A percentile compares a stretch with the other conserved stretches of the same genome.
phyloP scores from a whole-genome alignment of 768 basidiomycete species.

The Xerocomellus amylosporus region DNA sequence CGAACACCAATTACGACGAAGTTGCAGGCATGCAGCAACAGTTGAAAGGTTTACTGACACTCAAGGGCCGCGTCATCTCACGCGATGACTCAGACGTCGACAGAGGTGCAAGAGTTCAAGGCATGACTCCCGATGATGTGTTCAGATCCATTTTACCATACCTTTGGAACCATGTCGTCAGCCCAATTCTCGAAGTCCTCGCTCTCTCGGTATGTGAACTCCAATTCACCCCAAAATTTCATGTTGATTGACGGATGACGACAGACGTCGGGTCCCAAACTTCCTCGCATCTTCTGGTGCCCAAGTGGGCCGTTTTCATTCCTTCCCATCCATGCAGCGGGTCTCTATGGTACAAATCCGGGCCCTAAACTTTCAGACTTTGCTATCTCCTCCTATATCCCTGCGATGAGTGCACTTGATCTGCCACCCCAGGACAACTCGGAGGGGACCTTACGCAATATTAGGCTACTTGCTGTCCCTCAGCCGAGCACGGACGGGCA shows the following conservation, averaged over 20 bases:
- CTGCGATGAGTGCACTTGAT: slow-evolving; percentile 22
- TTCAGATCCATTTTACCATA: neutral
- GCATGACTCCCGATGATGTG: neutral
- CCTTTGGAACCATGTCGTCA: neutral
- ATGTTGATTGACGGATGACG: neutral
- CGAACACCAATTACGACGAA: too few relatives aligned
- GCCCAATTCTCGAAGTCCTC: neutral
- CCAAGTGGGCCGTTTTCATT: neutral
- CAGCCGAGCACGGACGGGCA: slow-evolving; percentile 10
- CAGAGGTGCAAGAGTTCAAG: neutral
- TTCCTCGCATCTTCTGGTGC: neutral
- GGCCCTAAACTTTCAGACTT: neutral
- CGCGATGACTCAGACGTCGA: neutral
- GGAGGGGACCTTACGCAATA: neutral
- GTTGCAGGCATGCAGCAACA: too few relatives aligned
- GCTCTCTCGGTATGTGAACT: neutral
- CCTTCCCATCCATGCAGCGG: slow-evolving; percentile 1
- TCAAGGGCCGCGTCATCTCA: too few relatives aligned
- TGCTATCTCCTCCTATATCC: slow-evolving; percentile 24
- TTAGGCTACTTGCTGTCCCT: slow-evolving; percentile 6
- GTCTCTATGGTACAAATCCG: neutral
- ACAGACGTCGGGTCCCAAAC: neutral
- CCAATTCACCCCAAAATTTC: neutral
- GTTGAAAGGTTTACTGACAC: too few relatives aligned
- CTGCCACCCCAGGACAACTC: neutral